These are phyloP conservation scores for Cetradonia linearis DNA, from an alignment of 495 filamentous ascomycete genomes.

Conservation along the genomic window DNA sequence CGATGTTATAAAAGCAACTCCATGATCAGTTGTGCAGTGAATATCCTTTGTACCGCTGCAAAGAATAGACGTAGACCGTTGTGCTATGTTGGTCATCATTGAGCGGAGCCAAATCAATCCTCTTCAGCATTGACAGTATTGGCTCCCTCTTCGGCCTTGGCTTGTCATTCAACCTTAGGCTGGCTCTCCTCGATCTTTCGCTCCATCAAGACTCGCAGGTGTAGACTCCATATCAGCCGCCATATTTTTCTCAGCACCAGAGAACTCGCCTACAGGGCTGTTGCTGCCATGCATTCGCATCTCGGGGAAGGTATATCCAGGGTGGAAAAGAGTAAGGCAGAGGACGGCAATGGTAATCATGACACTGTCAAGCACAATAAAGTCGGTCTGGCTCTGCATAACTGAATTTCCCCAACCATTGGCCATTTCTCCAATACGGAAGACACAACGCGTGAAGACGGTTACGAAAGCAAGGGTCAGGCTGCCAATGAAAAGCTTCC, in stretches of 20 bases:
- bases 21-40: not conserved
- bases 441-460: conserved; percentile 57
- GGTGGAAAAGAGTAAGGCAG: conserved; percentile 40
- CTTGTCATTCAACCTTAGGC: too few relatives aligned
- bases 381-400: conserved; percentile 56
- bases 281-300: conserved; percentile 25
- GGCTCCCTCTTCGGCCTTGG: too few relatives aligned
- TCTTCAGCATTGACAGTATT: too few relatives aligned
- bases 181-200: not conserved
- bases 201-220: not conserved
- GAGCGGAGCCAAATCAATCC: not conserved
- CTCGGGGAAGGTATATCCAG: conserved; percentile 39
- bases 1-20: not conserved
- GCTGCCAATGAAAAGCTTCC: conserved; percentile 42
- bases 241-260: conserved; percentile 3
- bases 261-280: conserved; percentile 8
- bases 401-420: conserved; percentile 58
- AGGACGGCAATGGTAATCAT: conserved; percentile 42
- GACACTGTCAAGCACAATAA: conserved; percentile 50
- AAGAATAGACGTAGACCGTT: not conserved
- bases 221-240: conserved; percentile 8
- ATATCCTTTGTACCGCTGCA: not conserved
- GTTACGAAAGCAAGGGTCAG: conserved; percentile 48
- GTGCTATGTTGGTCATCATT: not conserved
- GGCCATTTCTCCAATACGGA: conserved; percentile 60